Base-by-base conservation (phyloP, 73 alveolate genomes). In the Paramecium caudatum region DNA sequence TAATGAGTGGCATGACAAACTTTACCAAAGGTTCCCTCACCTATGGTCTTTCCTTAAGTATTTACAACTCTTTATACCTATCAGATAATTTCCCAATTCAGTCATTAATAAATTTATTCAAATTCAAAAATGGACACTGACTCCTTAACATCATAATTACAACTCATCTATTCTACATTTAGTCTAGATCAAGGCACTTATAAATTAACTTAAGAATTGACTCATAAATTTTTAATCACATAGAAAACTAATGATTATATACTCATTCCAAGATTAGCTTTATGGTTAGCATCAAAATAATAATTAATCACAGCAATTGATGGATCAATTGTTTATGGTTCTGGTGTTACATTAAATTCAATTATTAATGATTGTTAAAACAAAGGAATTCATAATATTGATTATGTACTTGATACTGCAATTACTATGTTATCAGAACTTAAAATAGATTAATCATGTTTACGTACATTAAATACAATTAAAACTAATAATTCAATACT, bases 1-100 rank as follows among this genome's bases (percentile, higher is more conserved):
- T 41, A 23, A 62, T 86, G 93, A 10, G 62, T 63, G 15, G 93
- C 93, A 21, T 62, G 43, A 45, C 84, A 62, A 33, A 86, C 93
- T 47, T 63, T 61, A 17, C 93, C 93, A 86, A 86, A 86, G 8
- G 93, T 86, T 41, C 93, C 93, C 46, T 86, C 93, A 2, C 93
- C 93, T 23, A 86, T 23, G 0, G 91, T 83, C 6, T 83, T 70
- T 13, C 91, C 91, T 83, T 65, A 3, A 33, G 34, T 33, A 43
- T 16, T 65, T n/a, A 33, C 32, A 30, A 32, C 47, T 17, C 65
- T 74, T 68, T 34, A 37, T 37, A 41, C 88, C 88, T 41, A 74
- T 74, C 62, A 74, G 69, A 45, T 74, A 74, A 39, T 74, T 74
- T 19, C 88, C 88, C 23, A 74, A 27, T 45, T 74, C 88, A 33